Percentiles rank a stretch among this genome's conserved stretches.
These are phyloP conservation scores for Ensete glaucum DNA, from an alignment of 176 grass and related monocot genomes.

Conservation along the genomic window DNA sequence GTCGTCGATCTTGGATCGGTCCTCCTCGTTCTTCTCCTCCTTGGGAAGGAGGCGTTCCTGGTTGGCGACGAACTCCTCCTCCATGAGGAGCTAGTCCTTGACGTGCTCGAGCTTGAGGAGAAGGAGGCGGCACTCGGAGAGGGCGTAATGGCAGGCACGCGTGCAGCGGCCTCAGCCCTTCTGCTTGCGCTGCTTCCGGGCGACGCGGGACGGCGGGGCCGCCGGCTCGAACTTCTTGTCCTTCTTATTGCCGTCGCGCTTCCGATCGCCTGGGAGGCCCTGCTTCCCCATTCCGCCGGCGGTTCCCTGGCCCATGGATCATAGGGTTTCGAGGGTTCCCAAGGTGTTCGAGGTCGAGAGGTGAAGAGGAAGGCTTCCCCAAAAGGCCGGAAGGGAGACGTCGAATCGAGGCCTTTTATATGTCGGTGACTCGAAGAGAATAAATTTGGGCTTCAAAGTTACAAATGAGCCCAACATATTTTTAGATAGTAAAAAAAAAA, in stretches of 20 bases:
- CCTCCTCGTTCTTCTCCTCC: slow-evolving; percentile 19
- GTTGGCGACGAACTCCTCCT: slow-evolving; percentile 15
- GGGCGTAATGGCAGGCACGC: not conserved
- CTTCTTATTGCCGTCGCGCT: slow-evolving; percentile 12
- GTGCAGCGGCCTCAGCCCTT: not conserved
- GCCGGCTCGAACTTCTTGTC: slow-evolving; percentile 14
- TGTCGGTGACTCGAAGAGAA: too few relatives aligned
- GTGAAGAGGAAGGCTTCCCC: too few relatives aligned
- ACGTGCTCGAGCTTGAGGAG: slow-evolving; percentile 15
- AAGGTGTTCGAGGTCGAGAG: too few relatives aligned
- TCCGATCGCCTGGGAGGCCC: slow-evolving; percentile 1
- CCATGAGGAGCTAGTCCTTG: slow-evolving; percentile 17
- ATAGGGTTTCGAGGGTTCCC: too few relatives aligned
- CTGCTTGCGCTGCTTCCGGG: slow-evolving; percentile 15
- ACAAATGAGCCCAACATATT: too few relatives aligned
- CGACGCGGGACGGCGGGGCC: slow-evolving; percentile 10
- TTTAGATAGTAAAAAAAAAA: too few relatives aligned
- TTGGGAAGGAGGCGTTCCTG: slow-evolving; percentile 14
- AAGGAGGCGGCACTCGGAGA: slow-evolving; percentile 12
- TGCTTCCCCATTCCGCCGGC: slow-evolving; percentile 9
- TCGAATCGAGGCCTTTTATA: too few relatives aligned
- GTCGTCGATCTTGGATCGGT: slow-evolving; percentile 14
- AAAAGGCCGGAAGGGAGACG: too few relatives aligned
- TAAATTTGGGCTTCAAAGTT: too few relatives aligned
- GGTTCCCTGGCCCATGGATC: slow-evolving; percentile 16